Conservation (phyloP, 176 grass and related monocot genomes). For the Areca catechu region DNA sequence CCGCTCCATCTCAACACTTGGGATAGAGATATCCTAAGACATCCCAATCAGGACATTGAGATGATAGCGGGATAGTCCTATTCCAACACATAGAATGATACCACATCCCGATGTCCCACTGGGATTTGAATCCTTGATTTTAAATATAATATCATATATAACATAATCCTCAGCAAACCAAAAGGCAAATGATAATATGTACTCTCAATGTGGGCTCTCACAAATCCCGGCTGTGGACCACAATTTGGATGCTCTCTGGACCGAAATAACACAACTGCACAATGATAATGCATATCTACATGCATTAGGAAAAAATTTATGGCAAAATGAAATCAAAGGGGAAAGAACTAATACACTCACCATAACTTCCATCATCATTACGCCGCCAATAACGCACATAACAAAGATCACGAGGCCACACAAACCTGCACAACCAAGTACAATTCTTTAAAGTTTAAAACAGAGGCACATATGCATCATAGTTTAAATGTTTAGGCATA, state of each 20-base stretch:
- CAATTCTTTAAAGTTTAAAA: too few species aligned
- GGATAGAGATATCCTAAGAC: too few species aligned
- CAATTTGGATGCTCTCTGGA: conserved; percentile 83
- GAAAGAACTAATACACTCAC: conserved; percentile 32
- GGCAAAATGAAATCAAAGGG: background rate
- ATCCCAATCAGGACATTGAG: too few species aligned
- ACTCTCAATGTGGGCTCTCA: conserved; percentile 95
- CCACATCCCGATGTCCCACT: too few species aligned
- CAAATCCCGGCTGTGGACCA: conserved; percentile 51
- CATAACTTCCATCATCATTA: conserved; percentile 97
- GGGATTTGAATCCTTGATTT: too few species aligned
- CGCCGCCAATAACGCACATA: conserved; percentile 93
- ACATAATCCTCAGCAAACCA: background rate
- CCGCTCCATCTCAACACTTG: too few species aligned
- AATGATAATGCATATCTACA: conserved; percentile 14
- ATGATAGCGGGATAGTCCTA: too few species aligned
- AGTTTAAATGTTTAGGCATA: too few species aligned
- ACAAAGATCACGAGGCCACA: conserved; percentile 95
- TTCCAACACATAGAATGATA: too few species aligned
- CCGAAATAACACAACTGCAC: conserved; percentile 82
- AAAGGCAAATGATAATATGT: conserved; percentile 22
- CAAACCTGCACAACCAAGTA: conserved; percentile 47
- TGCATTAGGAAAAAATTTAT: conserved; percentile 9
- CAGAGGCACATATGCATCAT: too few species aligned
- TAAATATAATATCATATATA: too few species aligned